phyloP scores from a whole-genome alignment of 2,329 filamentous ascomycete species.

The Phaeosphaeriaceae sp. region DNA sequence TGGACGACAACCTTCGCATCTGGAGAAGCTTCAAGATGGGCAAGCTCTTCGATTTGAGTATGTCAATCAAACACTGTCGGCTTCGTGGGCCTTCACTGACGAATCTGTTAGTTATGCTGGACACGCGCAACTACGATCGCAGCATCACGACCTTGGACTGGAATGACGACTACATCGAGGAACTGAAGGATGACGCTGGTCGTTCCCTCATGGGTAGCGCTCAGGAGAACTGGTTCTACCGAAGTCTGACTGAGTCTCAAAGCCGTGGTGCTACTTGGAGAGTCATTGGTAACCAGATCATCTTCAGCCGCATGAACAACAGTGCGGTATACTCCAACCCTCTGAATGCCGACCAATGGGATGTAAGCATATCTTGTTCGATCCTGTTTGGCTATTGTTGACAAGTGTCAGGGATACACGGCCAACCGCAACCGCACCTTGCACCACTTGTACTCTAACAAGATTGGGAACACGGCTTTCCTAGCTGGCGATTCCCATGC shows the following conservation, averaged over 20 bases:
- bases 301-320: conserved; percentile 39
- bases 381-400: background rate
- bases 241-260: conserved; percentile 60
- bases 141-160: conserved; percentile 39
- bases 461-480: conserved; percentile 74
- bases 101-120: conserved; percentile 45
- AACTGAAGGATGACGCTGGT: conserved; percentile 69
- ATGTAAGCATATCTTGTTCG: conserved; percentile 48
- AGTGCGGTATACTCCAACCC: conserved; percentile 22
- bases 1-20: conserved; percentile 54
- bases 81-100: background rate
- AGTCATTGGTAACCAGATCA: conserved; percentile 72
- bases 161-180: conserved; percentile 66
- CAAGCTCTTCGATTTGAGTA: conserved; percentile 46
- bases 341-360: conserved; percentile 63
- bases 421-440: conserved; percentile 75
- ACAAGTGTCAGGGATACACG: conserved; percentile 61
- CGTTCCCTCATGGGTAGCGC: conserved; percentile 72
- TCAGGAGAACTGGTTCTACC: conserved; percentile 70
- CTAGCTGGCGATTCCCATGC: conserved; percentile 73
- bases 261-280: conserved; percentile 71
- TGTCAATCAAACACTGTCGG: background rate
- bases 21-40: conserved; percentile 51
- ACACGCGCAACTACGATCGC: conserved; percentile 51
- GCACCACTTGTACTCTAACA: conserved; percentile 67